Base-by-base conservation (phyloP, 2,329 filamentous ascomycete genomes). In the Monosporascus sp. region DNA sequence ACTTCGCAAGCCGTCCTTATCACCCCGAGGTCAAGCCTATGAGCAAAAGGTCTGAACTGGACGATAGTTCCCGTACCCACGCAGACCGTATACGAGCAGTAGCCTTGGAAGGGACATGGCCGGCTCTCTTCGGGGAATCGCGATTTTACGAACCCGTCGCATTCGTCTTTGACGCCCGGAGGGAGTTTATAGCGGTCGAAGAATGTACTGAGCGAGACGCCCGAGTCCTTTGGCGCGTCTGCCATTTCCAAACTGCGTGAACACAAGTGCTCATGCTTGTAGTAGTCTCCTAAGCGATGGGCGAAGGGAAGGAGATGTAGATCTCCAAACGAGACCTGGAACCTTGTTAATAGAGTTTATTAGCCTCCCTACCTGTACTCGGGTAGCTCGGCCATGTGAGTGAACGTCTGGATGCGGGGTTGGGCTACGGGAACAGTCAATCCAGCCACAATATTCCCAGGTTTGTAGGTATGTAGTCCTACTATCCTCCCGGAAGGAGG, bases 81-180 rank as follows among this genome's bases (percentile, higher is more conserved):
- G 24, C 68, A 63, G 7, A 80, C 55, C 0, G 78, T 81, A 58
- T 79, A 74, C 2, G 78, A 81, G 57, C 78, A 82, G 56, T 77
- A 79, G 18, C 78, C 78, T 57, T 81, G 78, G 5, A 67, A 67
- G 7, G 67, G 59, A 7, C 68, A 67, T 3, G 72, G 67, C 3
- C 59, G 56, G 25, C 74, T 61, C 3, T 59, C 50, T n/a, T 54
- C 56, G 0, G 70, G 67, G 48, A 72, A 76, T 0, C 57, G 60
- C 17, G 62, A 50, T 39, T 52, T 55, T 15, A 69, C 66, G 48
- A 74, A 72, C 3, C 58, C 56, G 50, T 74, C 64, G 61, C 67
- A 68, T 36, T 64, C 58, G 8, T 62, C 54, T 48, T 62, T 65
- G n/a, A 60, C 57, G 15, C 49, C 58, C 15, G 53, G 5, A 3